Evolutionary conservation across 2,329 filamentous ascomycete genomes (phyloP).

Genomic region (Colletotrichum sp.): DNA sequence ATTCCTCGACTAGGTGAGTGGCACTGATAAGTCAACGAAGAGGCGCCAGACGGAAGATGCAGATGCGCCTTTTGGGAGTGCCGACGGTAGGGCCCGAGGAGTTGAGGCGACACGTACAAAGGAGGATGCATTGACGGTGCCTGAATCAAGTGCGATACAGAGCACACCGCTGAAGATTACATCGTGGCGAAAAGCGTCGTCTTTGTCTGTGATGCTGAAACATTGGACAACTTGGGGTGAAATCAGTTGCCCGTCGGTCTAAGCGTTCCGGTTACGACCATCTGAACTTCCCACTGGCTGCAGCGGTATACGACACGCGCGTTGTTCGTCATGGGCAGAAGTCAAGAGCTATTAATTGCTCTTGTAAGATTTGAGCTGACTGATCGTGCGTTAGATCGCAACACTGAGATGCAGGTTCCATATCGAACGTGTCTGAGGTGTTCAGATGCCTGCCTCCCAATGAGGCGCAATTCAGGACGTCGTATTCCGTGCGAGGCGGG

Average conservation of each 20-base stretch:
- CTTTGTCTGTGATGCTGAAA: conserved; percentile 20
- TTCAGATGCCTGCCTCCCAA: not conserved
- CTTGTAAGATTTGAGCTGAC: not conserved
- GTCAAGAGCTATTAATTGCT: not conserved
- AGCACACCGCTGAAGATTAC: not conserved
- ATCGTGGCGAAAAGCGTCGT: conserved; percentile 19
- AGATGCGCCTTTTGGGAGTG: not conserved
- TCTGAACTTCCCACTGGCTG: conserved; percentile 9
- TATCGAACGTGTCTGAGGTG: not conserved
- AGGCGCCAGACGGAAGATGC: not conserved
- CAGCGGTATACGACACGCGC: not conserved
- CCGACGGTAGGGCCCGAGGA: not conserved
- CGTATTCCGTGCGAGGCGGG: not conserved
- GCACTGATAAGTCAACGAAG: not conserved
- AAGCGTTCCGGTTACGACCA: not conserved
- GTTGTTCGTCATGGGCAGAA: not conserved
- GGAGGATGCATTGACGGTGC: not conserved
- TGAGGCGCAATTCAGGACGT: not conserved
- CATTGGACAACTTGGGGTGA: conserved; percentile 16
- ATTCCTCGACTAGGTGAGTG: not conserved
- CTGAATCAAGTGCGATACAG: conserved; percentile 3
- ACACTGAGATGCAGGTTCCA: not conserved
- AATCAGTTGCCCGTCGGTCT: conserved; percentile 8
- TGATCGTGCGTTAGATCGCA: not conserved
- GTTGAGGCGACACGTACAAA: not conserved